Percentiles rank a stretch among this genome's conserved stretches.
phyloP scores from a whole-genome alignment of 345 rosid genomes.

The Orychophragmus violaceus region DNA sequence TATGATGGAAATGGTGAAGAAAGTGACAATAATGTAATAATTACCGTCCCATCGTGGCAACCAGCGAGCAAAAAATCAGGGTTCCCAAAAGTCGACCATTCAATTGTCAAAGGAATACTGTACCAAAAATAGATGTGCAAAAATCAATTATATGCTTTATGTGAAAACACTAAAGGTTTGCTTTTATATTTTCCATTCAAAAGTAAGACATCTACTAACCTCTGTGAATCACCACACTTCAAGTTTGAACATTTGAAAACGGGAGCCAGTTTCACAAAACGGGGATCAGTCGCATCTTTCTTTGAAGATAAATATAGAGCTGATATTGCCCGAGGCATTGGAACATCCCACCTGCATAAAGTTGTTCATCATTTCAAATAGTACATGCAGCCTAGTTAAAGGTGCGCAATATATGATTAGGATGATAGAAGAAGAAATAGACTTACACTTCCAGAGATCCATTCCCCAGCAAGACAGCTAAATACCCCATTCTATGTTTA shows the following conservation, averaged over 20 bases:
- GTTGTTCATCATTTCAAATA: slow-evolving; percentile 11
- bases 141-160: neutral
- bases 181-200: neutral
- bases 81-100: slow-evolving; percentile 67
- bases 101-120: slow-evolving; percentile 84
- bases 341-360: slow-evolving; percentile 92
- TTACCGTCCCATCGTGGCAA: slow-evolving; percentile 93
- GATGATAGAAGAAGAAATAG: neutral
- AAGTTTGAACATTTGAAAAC: slow-evolving; percentile 70
- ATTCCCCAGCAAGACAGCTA: slow-evolving; percentile 86
- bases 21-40: neutral
- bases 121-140: slow-evolving; percentile 5
- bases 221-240: slow-evolving; percentile 58
- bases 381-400: neutral
- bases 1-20: neutral
- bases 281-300: slow-evolving; percentile 71
- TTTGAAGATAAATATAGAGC: slow-evolving; percentile 47
- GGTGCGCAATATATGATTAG: neutral
- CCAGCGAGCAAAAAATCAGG: slow-evolving; percentile 84
- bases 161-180: neutral
- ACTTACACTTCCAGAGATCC: slow-evolving; percentile 95
- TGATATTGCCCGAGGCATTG: slow-evolving; percentile 54
- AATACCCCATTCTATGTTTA: slow-evolving; percentile 74
- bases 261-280: slow-evolving; percentile 77
- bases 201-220: slow-evolving; percentile 36